These are phyloP conservation scores for Leptographium wingfieldii DNA, from an alignment of 2,329 filamentous ascomycete species.

Conservation along the genomic window DNA sequence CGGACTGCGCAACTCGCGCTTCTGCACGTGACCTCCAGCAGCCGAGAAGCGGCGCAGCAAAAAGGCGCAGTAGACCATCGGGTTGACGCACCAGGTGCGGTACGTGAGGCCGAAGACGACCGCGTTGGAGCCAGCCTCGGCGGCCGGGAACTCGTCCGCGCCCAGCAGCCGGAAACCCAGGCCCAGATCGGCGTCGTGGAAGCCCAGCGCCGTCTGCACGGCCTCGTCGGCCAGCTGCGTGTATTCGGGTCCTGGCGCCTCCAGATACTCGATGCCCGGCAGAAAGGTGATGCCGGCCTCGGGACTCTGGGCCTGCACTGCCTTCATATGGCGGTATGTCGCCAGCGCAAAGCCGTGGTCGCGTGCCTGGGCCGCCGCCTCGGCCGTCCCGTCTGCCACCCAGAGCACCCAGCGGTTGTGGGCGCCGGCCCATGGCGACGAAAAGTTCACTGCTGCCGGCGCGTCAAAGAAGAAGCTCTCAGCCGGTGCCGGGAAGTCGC, in stretches of 20 bases:
- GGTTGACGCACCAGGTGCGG: constrained; percentile 40
- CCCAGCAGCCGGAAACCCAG: constrained; percentile 25
- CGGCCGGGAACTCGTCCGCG: constrained; percentile 16
- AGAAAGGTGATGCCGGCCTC: constrained; percentile 35
- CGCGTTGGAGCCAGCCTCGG: too few relatives aligned
- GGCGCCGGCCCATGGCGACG: constrained; percentile 45
- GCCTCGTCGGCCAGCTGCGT: constrained; percentile 9
- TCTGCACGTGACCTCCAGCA: constrained; percentile 22
- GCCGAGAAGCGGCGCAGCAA: constrained; percentile 28
- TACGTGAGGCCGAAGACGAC: constrained; percentile 37
- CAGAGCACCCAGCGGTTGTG: constrained; percentile 40
- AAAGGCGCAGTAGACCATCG: constrained; percentile 39
- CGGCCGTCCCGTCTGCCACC: constrained; percentile 15
- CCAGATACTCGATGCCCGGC: constrained; percentile 38
- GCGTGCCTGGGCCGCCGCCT: constrained; percentile 16
- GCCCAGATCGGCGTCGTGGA: constrained; percentile 21
- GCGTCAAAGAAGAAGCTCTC: constrained; percentile 27
- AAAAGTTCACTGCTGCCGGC: constrained; percentile 33
- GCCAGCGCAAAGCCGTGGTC: constrained; percentile 30
- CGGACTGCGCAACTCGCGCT: constrained; percentile 23
- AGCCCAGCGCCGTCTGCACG: constrained; percentile 19
- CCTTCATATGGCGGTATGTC: constrained; percentile 30
- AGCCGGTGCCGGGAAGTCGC: constrained; percentile 33
- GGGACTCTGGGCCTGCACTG: constrained; percentile 17
- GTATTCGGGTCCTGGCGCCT: constrained; percentile 30